These are phyloP conservation scores for Lasiodiplodia gonubiensis DNA, from an alignment of 2,329 filamentous ascomycete species.

Conservation along the genomic window DNA sequence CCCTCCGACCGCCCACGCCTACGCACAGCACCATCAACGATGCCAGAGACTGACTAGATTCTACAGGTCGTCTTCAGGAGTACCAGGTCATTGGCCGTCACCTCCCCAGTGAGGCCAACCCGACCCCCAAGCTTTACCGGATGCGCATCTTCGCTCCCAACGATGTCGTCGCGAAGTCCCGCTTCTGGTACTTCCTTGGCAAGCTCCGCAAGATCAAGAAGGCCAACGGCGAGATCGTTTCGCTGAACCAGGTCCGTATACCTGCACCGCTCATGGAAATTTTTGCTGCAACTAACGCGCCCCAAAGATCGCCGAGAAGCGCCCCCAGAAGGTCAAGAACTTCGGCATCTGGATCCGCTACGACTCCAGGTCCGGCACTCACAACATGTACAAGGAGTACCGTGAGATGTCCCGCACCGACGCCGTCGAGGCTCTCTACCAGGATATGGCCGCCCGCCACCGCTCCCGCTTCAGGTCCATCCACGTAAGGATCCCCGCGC, in stretches of 20 bases:
- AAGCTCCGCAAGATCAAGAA: conserved; percentile 99
- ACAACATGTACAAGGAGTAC: conserved; percentile 99
- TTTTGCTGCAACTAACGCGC: conserved; percentile 16
- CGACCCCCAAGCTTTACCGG: conserved; percentile 97
- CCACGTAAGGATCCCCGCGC: conserved; percentile 72
- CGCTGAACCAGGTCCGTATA: conserved; percentile 84
- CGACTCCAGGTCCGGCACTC: conserved; percentile 98
- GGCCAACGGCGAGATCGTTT: conserved; percentile 99
- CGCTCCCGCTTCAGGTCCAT: conserved; percentile 97
- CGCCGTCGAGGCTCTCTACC: conserved; percentile 96
- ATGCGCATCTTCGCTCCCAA: conserved; percentile 99
- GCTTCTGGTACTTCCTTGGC: conserved; percentile 99
- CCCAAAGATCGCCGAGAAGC: conserved; percentile 92
- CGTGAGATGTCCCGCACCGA: conserved; percentile 96
- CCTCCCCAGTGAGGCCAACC: conserved; percentile 96
- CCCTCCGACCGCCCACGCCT: background rate
- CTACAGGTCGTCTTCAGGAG: conserved; percentile 97
- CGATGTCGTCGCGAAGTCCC: conserved; percentile 97
- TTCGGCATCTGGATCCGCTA: conserved; percentile 99
- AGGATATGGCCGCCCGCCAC: conserved; percentile 99
- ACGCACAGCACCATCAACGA: background rate
- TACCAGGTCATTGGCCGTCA: conserved; percentile 99
- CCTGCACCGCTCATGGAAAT: background rate
- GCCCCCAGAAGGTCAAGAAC: conserved; percentile 99
- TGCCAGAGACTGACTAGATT: conserved; percentile 15